A percentile compares a stretch with the other conserved stretches of the same genome.
These are phyloP conservation scores for Phytopythium cucurbitacearum DNA, from an alignment of 352 stramenopile genomes.

Conservation along the genomic window DNA sequence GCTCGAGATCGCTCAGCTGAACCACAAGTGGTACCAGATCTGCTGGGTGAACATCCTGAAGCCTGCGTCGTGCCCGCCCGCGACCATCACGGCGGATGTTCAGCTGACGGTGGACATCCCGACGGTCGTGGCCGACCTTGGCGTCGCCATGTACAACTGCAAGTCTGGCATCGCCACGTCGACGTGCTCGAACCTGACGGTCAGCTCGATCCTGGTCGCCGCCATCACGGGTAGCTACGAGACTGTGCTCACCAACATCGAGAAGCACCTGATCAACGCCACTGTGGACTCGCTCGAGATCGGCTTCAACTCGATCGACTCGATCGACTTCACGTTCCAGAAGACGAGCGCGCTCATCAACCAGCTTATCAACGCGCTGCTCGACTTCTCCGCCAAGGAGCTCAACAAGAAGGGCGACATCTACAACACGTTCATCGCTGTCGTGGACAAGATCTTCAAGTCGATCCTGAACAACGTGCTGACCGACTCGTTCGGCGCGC, in stretches of 20 bases:
- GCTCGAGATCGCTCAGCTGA: constrained; percentile 43
- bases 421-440: constrained; percentile 39
- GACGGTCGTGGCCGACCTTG: constrained; percentile 18
- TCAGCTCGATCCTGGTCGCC: constrained; percentile 35
- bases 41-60: constrained; percentile 47
- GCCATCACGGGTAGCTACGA: constrained; percentile 27
- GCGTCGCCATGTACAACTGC: constrained; percentile 40
- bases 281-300: constrained; percentile 29
- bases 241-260: constrained; percentile 30
- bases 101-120: constrained; percentile 31
- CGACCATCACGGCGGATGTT: constrained; percentile 30
- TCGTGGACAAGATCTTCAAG: constrained; percentile 32
- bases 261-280: constrained; percentile 21
- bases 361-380: constrained; percentile 40
- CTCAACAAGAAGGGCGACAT: constrained; percentile 66
- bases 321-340: constrained; percentile 47
- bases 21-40: constrained; percentile 62
- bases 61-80: constrained; percentile 24
- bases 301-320: constrained; percentile 41
- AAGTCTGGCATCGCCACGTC: constrained; percentile 17
- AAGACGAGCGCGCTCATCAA: constrained; percentile 33
- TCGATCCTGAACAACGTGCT: constrained; percentile 54
- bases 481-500: constrained; percentile 22
- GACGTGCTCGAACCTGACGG: constrained; percentile 43
- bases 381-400: constrained; percentile 39